Evolutionary conservation across 2,329 filamentous ascomycete species (phyloP), one percentile per base, ranked within the genome.

Genomic region (Cercospora sojina): DNA sequence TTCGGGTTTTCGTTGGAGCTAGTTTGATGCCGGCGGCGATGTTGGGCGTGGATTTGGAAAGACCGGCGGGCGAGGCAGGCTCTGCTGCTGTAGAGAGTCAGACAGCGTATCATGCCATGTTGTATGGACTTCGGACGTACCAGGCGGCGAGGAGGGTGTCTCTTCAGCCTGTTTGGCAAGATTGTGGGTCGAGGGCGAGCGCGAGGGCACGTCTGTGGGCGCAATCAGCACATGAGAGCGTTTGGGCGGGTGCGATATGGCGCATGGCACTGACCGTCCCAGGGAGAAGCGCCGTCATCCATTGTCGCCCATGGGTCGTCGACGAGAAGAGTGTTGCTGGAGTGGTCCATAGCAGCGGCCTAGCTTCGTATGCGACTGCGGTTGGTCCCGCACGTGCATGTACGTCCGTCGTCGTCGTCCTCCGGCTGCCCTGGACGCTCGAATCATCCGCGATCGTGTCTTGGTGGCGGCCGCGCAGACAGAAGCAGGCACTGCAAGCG

Each of bases 181-280:
- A 65, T 78, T 78, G 70, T 77, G 77, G 73, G 75, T 77, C 41
- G 79, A 79, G 67, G 77, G 78, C 63, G 80, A 80, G 68, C 78
- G 77, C 72, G 77, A 83, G 64, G 81, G 82, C 69, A 83, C 82
- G 72, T 83, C 82, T 84, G 72, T 43, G n/a, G 32, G 29, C 47
- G 27, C 16, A 5, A 31, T 69, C 58, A 68, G 43, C 27, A 35
- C 16, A 13, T 32, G 32, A 16, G 6, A 27, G n/a, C 20, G n/a
- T 13, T 23, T 35, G 56, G 10, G 51, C 20, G 23, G 16, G n/a
- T 8, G 43, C 25, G 9, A 23, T 25, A 20, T 20, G 20, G 43
- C 43, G 20, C 43, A 49, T 16, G 10, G 13, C 38, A 47, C 73
- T 68, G 69, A 77, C 75, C 75, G 60, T 73, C 71, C 75, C 75